These are phyloP conservation scores for Phylloporus sp. DNA, from an alignment of 1,284 basidiomycete species.

Conservation along the genomic window DNA sequence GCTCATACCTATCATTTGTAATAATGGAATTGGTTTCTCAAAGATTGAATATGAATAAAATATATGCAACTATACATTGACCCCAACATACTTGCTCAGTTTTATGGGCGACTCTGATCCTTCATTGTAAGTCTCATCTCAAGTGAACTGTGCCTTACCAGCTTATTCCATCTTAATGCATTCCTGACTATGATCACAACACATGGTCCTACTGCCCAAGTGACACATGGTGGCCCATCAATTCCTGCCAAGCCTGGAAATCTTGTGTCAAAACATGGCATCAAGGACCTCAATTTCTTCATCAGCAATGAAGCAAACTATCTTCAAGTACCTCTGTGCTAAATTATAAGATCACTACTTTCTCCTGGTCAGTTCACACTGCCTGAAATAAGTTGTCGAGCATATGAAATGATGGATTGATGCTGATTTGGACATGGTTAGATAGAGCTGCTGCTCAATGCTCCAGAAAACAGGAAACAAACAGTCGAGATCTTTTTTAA, in stretches of 20 bases:
- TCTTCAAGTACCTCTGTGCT: constrained; percentile 99
- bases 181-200: constrained; percentile 97
- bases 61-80: too few relatives aligned
- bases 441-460: constrained; percentile 98
- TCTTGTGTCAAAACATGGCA: constrained; percentile 95
- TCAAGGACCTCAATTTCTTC: constrained; percentile 99
- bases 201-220: constrained; percentile 64
- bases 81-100: constrained; percentile 53
- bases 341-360: constrained; percentile 99
- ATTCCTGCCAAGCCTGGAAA: constrained; percentile 88
- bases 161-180: constrained; percentile 54
- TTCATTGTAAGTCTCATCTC: constrained; percentile 77
- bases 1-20: constrained; percentile 91
- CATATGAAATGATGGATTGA: too few relatives aligned
- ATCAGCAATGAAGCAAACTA: constrained; percentile 99
- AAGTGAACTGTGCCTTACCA: constrained; percentile 3
- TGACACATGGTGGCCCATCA: constrained; percentile 68
- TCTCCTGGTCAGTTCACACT: constrained; percentile 88
- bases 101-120: constrained; percentile 99
- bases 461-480: constrained; percentile 98
- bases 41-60: constrained; percentile 92
- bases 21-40: constrained; percentile 97
- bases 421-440: constrained; percentile 37
- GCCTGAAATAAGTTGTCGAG: neutral
- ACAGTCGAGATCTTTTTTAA: constrained; percentile 99